Conservation (phyloP, 164 flowering plant species). For the Houttuynia cordata region DNA sequence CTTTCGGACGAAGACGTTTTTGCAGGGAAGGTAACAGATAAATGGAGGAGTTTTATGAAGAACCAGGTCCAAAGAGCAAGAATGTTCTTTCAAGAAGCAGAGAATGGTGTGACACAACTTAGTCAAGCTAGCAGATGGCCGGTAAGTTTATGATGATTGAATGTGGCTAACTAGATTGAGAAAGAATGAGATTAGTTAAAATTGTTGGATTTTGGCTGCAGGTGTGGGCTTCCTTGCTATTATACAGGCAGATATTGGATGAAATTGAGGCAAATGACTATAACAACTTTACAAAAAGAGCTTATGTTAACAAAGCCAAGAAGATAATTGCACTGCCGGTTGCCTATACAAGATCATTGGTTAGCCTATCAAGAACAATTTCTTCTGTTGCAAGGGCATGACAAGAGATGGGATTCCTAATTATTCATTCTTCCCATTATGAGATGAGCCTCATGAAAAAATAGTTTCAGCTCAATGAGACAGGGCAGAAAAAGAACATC, state of each 20-base stretch:
- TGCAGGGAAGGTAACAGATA: constrained; percentile 65
- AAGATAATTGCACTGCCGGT: constrained; percentile 52
- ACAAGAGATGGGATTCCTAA: background rate
- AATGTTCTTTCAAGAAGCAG: constrained; percentile 72
- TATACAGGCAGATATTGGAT: constrained; percentile 69
- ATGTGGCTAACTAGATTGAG: background rate
- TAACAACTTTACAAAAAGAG: constrained; percentile 70
- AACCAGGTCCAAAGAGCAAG: constrained; percentile 71
- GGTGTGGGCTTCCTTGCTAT: constrained; percentile 76
- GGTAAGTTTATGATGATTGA: constrained; percentile 25
- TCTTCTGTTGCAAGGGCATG: constrained; percentile 14
- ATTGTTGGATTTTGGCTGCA: constrained; percentile 2
- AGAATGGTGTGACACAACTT: constrained; percentile 57
- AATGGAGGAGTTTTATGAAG: constrained; percentile 79
- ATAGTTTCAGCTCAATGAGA: background rate
- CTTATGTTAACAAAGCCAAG: constrained; percentile 71
- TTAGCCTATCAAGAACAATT: constrained; percentile 23
- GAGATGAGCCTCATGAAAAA: no score
- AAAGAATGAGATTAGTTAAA: background rate
- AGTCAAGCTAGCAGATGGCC: constrained; percentile 83
- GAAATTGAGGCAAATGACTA: constrained; percentile 84
- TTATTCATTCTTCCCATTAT: background rate
- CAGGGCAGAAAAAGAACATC: no score
- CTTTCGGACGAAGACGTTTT: constrained; percentile 80
- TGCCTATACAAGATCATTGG: constrained; percentile 47